Base-by-base conservation (phyloP, 768 basidiomycete species). In the Zangia roseola region DNA sequence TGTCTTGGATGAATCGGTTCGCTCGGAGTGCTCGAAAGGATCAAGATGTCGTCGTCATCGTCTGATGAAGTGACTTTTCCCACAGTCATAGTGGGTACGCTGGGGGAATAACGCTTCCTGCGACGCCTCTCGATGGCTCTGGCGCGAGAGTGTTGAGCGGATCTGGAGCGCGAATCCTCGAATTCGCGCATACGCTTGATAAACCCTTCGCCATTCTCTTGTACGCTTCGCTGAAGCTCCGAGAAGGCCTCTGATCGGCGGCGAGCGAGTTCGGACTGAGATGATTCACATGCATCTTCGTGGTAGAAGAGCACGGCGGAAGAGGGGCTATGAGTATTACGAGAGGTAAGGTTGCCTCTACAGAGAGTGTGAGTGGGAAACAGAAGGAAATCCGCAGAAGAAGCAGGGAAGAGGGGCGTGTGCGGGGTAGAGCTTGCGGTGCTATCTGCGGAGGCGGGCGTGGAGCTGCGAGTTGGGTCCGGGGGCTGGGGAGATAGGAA, bases 111-210 rank as follows among this genome's bases (percentile, higher is more conserved):
- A 26, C 72, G 70, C 57, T 76, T 77, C 55, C 69, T 73, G 16
- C 73, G 73, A 51, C 75, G 71, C 58, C 67, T 71, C 48, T 73
- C 71, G 21, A 67, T 50, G 19, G 71, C 71, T 43, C 72, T 74
- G 45, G 70, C 64, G 36, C 71, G 73, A 30, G 64, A 64, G 47
- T 69, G 66, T 13, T 67, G 61, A 43, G 63, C 69, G 28, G 70
- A 69, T 49, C 69, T 68, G 31, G 76, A 76, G 47, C 80, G 72
- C 21, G 74, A 72, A 41, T 73, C 67, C 63, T 88, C 86, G 60
- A 82, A 84, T 54, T 86, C 81, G 47, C 83, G 83, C 86, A 89
- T 88, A 43, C 83, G 81, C 47, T 73, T 77, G 12, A 89, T 76
- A 40, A 88, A 74, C 7, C 82, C 80, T 56, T 88, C 85, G 17